Evolutionary conservation across 2,329 filamentous ascomycete genomes (phyloP).

Genomic region (Fusarium palustre): DNA sequence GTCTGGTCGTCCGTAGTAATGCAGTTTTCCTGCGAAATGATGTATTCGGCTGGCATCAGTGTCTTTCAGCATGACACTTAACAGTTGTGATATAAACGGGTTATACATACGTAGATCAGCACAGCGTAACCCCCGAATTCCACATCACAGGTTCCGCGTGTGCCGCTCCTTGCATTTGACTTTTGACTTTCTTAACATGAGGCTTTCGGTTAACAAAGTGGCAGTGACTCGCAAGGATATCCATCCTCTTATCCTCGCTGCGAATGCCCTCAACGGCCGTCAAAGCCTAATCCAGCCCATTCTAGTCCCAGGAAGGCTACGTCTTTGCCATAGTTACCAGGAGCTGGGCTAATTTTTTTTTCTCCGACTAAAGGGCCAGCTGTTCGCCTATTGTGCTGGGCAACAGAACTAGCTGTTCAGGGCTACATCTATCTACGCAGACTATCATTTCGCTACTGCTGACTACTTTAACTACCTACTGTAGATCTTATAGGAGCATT

Average conservation of each 20-base stretch:
- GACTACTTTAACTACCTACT: slow-evolving; percentile 19
- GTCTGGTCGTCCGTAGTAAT: not conserved
- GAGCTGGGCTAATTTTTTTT: not conserved
- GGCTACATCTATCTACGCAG: not conserved
- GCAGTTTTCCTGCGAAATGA: not conserved
- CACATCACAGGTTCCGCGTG: slow-evolving; percentile 20
- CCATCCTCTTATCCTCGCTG: slow-evolving; percentile 22
- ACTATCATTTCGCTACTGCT: slow-evolving; percentile 16
- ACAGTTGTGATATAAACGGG: slow-evolving; percentile 15
- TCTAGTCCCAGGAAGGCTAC: slow-evolving; percentile 10
- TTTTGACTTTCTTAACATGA: not conserved
- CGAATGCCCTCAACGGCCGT: slow-evolving; percentile 30
- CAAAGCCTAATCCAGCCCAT: slow-evolving; percentile 1
- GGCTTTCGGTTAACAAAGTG: not conserved
- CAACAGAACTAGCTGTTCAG: slow-evolving; percentile 17
- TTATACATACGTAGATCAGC: slow-evolving; percentile 11
- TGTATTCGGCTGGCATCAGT: slow-evolving; percentile 23
- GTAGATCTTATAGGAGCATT: slow-evolving; percentile 36
- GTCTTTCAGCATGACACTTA: slow-evolving; percentile 12
- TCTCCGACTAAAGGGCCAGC: slow-evolving; percentile 33
- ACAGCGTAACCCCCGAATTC: slow-evolving; percentile 30
- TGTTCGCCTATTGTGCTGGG: slow-evolving; percentile 29
- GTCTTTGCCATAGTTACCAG: not conserved
- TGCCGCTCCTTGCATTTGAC: not conserved
- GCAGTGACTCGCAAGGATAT: slow-evolving; percentile 21